These are phyloP conservation scores for Alnus rubra DNA, from an alignment of 306 rosid species.

Conservation along the genomic window DNA sequence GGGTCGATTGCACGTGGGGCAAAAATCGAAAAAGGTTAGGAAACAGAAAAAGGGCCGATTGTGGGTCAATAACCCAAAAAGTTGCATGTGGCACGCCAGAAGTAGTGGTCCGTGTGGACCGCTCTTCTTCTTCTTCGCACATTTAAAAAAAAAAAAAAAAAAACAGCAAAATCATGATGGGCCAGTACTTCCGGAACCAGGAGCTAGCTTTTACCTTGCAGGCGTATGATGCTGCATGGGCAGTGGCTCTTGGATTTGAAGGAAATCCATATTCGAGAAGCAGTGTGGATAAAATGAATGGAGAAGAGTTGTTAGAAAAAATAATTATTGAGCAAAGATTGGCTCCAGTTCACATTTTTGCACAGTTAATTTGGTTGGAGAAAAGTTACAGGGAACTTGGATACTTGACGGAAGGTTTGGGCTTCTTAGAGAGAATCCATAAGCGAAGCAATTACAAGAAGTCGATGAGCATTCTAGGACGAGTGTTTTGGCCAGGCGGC, in stretches of 20 bases:
- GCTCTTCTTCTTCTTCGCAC: too few relatives aligned
- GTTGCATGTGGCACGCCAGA: too few relatives aligned
- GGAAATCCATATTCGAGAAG: not conserved
- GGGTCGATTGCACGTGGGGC: too few relatives aligned
- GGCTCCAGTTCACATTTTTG: not conserved
- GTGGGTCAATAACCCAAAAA: too few relatives aligned
- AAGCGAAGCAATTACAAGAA: not conserved
- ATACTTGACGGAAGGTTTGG: not conserved
- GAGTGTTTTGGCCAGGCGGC: not conserved
- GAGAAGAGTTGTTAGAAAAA: not conserved
- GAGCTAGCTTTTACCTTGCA: not conserved
- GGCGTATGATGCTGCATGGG: conserved; percentile 8
- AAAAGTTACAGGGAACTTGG: not conserved
- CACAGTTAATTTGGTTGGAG: not conserved
- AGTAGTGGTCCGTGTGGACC: too few relatives aligned
- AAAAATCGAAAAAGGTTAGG: too few relatives aligned
- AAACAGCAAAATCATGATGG: not conserved
- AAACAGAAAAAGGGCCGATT: too few relatives aligned
- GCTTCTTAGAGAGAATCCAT: not conserved
- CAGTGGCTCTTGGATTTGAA: not conserved
- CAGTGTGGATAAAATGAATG: not conserved
- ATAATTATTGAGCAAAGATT: not conserved
- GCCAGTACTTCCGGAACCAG: not conserved
- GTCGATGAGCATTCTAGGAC: not conserved
- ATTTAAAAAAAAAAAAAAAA: too few relatives aligned